A percentile compares a stretch with the other conserved stretches of the same genome.
These are phyloP conservation scores for Linaria vulgaris DNA, from an alignment of 257 asterid genomes.

Conservation along the genomic window DNA sequence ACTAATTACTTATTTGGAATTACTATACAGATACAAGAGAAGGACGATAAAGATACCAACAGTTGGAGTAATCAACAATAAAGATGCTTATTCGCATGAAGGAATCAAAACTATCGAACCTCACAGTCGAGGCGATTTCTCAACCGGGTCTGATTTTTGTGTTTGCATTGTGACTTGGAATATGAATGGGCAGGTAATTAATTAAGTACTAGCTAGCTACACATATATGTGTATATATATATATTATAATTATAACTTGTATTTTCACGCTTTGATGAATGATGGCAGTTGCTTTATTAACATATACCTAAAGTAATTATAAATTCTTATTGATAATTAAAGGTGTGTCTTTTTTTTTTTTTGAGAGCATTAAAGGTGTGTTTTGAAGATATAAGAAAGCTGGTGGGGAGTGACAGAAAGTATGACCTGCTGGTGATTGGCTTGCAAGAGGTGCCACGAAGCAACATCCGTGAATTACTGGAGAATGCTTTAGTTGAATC, in stretches of 20 bases:
- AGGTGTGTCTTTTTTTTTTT: no score
- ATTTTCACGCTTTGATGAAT: no score
- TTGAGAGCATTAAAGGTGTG: conserved; percentile 44
- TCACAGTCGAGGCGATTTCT: conserved; percentile 41
- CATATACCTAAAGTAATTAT: no score
- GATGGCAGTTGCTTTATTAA: no score
- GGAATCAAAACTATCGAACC: conserved; percentile 56
- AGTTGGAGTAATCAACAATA: conserved; percentile 27
- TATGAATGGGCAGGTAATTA: conserved; percentile 77
- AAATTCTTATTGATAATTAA: no score
- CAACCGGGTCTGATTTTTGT: conserved; percentile 50
- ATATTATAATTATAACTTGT: no score
- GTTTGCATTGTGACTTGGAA: conserved; percentile 71
- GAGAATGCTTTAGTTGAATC: conserved; percentile 44
- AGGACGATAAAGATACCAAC: conserved; percentile 25
- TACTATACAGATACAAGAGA: conserved; percentile 4
- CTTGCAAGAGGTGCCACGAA: conserved; percentile 64
- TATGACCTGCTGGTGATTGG: conserved; percentile 65
- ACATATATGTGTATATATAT: no score
- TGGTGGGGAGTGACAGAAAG: conserved; percentile 50
- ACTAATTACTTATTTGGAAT: neutral
- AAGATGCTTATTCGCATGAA: conserved; percentile 45
- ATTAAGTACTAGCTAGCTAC: no score
- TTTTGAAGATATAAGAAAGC: conserved; percentile 47
- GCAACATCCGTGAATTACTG: conserved; percentile 41